These are phyloP conservation scores for Gossypium australe DNA, from an alignment of 345 rosid species.

Conservation along the genomic window DNA sequence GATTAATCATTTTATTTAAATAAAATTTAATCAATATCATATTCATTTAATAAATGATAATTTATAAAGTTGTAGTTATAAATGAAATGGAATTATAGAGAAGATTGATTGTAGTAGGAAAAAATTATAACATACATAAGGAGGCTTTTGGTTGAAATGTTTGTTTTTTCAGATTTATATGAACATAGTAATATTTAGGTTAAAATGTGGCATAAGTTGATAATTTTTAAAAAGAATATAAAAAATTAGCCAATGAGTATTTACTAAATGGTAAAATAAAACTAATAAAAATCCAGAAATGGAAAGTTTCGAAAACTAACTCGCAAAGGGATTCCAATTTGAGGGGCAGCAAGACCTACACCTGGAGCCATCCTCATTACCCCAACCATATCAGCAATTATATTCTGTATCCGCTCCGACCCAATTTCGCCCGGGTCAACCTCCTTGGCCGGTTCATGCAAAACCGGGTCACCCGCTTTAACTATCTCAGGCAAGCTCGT, in stretches of 20 bases:
- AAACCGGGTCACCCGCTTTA: conserved; percentile 88
- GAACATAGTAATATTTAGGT: no score
- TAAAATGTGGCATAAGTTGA: no score
- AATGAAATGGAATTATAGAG: no score
- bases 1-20: no score
- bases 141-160: no score
- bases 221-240: no score
- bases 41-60: no score
- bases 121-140: no score
- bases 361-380: conserved; percentile 85
- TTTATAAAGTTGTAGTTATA: no score
- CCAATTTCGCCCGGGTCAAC: conserved; percentile 68
- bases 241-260: not conserved
- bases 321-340: conserved; percentile 74
- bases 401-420: conserved; percentile 83
- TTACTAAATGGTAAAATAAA: not conserved
- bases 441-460: conserved; percentile 73
- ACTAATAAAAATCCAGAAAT: not conserved
- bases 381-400: conserved; percentile 71
- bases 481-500: conserved; percentile 51
- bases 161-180: no score
- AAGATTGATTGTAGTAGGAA: no score
- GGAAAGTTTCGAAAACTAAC: conserved; percentile 20
- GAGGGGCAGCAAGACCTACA: conserved; percentile 95
- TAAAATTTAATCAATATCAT: no score